Conservation (phyloP, 148 eudicot species). For the Diospyros kaki region DNA sequence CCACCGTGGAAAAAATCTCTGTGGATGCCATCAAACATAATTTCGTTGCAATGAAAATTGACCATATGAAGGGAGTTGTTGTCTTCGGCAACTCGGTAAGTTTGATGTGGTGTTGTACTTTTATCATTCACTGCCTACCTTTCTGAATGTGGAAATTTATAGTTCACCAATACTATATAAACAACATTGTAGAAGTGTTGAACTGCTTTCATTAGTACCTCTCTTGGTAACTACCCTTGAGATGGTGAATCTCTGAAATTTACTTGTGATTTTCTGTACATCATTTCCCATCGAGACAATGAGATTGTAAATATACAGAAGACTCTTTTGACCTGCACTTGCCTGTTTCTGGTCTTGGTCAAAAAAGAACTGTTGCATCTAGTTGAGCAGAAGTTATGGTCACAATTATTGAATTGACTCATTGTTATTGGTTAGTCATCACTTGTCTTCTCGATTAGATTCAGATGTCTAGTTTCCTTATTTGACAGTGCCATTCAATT, state of each 20-base stretch:
- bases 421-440: too few relatives aligned
- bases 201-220: background rate
- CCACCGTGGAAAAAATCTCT: conserved; percentile 73
- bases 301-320: background rate
- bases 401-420: too few relatives aligned
- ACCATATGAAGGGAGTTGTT: conserved; percentile 72
- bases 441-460: too few relatives aligned
- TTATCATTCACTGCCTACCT: background rate
- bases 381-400: too few relatives aligned
- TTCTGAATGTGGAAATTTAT: background rate
- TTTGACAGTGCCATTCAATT: too few relatives aligned
- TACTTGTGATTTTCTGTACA: too few relatives aligned
- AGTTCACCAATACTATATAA: background rate
- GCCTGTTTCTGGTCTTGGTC: too few relatives aligned
- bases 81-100: conserved; percentile 58
- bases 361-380: too few relatives aligned
- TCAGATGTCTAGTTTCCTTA: too few relatives aligned
- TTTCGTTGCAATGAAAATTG: conserved; percentile 81
- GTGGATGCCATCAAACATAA: conserved; percentile 87
- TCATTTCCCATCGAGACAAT: background rate
- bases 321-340: too few relatives aligned
- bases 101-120: conserved; percentile 2
- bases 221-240: too few relatives aligned
- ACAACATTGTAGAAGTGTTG: background rate
- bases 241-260: background rate